Evolutionary conservation across 1,139 yeast species (phyloP), one percentile per base, ranked within the genome.

Genomic region (Yamadazyma siamensis): DNA sequence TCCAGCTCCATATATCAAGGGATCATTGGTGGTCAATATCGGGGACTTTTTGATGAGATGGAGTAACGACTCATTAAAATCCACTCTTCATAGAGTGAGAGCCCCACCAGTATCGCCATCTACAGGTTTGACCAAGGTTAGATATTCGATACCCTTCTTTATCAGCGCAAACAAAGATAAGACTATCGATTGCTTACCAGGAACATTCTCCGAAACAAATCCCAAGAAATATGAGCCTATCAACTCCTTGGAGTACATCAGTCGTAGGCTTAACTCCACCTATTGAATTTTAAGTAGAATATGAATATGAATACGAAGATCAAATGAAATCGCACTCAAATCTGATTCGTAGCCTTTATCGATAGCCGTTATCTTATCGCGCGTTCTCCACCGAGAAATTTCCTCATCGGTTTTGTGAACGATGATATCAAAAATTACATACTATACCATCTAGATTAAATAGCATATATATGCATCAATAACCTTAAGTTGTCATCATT

Each of bases 21-120:
- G 56, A 6, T 50, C 52, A 5, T 49, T 54, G 20, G 57, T 54
- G 14, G 50, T 54, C 25, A 54, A 54, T 28, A 54, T 54, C 26
- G 59, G 59, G 4, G 59, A 54, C 29, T 52, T 54, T 53, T 34
- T 54, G 23, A 53, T 53, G 58, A 49, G 56, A 21, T 54, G 59
- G 59, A 42, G 52, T 5, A 58, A 54, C 33, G 58, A 54, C 33
- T 35, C 33, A 12, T 36, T 54, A 18, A 54, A 54, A 31, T 52
- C 56, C 3, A 54, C 53, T 26, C 50, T 51, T 32, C 59, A 54
- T 31, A 43, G 59, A 32, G 59, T 54, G 11, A 38, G 53, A 30
- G 33, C 41, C 6, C 56, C 58, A 5, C 30, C 31, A 7, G 16
- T 24, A 6, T 21, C 23, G 11, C 21, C 23, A 10, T 32, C 29